A percentile compares a stretch with the other conserved stretches of the same genome.
Evolutionary conservation across 2,329 filamentous ascomycete species (phyloP).

Genomic region (Penicillium verrucosum): DNA sequence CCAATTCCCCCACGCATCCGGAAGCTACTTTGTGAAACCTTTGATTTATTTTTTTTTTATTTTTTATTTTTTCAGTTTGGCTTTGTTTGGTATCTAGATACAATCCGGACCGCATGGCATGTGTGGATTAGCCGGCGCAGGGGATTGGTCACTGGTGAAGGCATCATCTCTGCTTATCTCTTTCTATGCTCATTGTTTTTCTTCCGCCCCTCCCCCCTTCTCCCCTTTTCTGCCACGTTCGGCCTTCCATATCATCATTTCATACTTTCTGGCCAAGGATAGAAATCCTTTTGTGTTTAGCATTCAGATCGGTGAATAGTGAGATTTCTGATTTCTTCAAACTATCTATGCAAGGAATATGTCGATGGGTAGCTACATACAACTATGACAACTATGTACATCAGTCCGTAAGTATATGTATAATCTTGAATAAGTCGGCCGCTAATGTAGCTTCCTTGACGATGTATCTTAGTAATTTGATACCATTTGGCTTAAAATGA

Average conservation of each 20-base stretch:
- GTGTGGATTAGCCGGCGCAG: slow-evolving; percentile 25
- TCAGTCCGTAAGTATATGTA: too few relatives aligned
- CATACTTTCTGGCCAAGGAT: neutral
- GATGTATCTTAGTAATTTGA: too few relatives aligned
- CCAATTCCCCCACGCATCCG: slow-evolving; percentile 20
- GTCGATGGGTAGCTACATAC: neutral
- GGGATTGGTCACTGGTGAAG: slow-evolving; percentile 11
- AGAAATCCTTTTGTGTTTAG: neutral
- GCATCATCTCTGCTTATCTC: slow-evolving; percentile 7
- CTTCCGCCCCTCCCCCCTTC: neutral
- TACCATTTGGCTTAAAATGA: too few relatives aligned
- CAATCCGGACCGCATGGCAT: slow-evolving; percentile 14
- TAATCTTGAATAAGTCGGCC: too few relatives aligned
- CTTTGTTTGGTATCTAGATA: slow-evolving; percentile 9
- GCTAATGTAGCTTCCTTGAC: too few relatives aligned
- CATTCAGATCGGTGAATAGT: neutral
- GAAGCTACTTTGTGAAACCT: slow-evolving; percentile 28
- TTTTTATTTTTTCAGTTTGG: slow-evolving; percentile 1
- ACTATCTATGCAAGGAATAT: neutral
- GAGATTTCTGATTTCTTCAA: neutral
- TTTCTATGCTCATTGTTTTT: slow-evolving; percentile 1
- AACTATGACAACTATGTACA: neutral
- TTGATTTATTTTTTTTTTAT: neutral
- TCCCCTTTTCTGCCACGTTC: neutral
- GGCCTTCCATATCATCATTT: neutral